phyloP scores from a whole-genome alignment of 1,139 yeast genomes.

The Saccharomyces hybrid region DNA sequence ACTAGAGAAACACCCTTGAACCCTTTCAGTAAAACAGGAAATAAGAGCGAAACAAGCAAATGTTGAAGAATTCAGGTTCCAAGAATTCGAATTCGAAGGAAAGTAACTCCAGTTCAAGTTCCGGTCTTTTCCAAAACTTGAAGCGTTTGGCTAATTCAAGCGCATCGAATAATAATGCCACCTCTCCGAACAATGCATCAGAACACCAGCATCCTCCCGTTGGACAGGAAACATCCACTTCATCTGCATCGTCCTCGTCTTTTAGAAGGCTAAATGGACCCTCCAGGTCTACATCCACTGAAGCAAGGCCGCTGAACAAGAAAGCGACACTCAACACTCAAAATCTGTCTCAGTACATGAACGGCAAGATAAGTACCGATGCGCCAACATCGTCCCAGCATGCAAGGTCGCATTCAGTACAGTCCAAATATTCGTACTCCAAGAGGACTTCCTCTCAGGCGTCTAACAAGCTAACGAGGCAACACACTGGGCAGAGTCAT shows the following conservation, averaged over 20 bases:
- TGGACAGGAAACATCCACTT: not conserved
- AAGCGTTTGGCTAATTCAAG: constrained; percentile 13
- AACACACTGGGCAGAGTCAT: constrained; percentile 20
- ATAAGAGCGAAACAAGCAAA: not conserved
- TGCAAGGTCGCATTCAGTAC: constrained; percentile 18
- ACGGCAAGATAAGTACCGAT: constrained; percentile 8
- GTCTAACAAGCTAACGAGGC: constrained; percentile 17
- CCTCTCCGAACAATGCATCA: not conserved
- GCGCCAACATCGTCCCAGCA: constrained; percentile 8
- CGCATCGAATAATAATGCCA: not conserved
- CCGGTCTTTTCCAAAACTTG: constrained; percentile 15
- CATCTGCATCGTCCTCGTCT: not conserved
- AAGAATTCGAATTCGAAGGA: constrained; percentile 5
- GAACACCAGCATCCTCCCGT: not conserved
- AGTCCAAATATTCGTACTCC: constrained; percentile 28
- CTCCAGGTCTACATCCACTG: constrained; percentile 14
- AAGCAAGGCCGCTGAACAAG: constrained; percentile 24
- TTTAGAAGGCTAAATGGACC: constrained; percentile 6
- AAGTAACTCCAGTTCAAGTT: constrained; percentile 2
- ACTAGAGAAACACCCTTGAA: not conserved
- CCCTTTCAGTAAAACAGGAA: not conserved
- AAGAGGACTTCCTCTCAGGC: constrained; percentile 23
- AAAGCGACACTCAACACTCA: constrained; percentile 25
- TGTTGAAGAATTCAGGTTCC: constrained; percentile 6
- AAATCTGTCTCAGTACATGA: constrained; percentile 26